Conservation (phyloP, 768 basidiomycete genomes). For the Hypholoma fasciculare region DNA sequence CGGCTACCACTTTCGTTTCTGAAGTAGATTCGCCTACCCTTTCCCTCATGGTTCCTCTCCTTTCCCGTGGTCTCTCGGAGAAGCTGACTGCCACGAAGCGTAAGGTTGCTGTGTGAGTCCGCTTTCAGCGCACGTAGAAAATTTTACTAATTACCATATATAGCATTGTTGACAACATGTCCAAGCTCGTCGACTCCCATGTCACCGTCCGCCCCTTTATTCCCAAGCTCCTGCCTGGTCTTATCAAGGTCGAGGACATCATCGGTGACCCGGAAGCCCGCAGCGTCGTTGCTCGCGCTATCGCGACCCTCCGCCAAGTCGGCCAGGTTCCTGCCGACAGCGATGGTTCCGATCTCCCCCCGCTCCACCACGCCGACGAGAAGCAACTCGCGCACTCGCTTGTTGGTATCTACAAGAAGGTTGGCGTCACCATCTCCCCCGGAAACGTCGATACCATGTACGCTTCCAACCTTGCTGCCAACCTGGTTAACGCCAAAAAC, state of each 20-base stretch:
- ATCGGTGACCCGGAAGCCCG: constrained; percentile 99
- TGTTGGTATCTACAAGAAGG: constrained; percentile 83
- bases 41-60: constrained; percentile 95
- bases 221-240: constrained; percentile 91
- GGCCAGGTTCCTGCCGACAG: constrained; percentile 81
- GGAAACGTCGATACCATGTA: constrained; percentile 66
- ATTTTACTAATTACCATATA: constrained; percentile 18
- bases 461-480: constrained; percentile 77
- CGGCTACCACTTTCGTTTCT: constrained; percentile 99
- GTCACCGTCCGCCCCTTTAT: constrained; percentile 96
- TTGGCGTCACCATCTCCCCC: constrained; percentile 57
- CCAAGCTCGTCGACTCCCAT: constrained; percentile 94
- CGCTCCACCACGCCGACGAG: constrained; percentile 76
- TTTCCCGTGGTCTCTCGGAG: constrained; percentile 91
- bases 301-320: constrained; percentile 93
- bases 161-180: constrained; percentile 97
- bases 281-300: constrained; percentile 86
- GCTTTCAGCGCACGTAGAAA: constrained; percentile 11
- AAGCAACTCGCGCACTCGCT: constrained; percentile 66
- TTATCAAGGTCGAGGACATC: constrained; percentile 92
- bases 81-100: constrained; percentile 96
- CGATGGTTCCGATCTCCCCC: constrained; percentile 91
- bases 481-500: constrained; percentile 88
- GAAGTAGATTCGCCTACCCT: constrained; percentile 97
- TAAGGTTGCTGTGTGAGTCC: constrained; percentile 92